Evolutionary conservation across 441 rosid species (phyloP), one percentile per base, ranked within the genome.

Genomic region (Mallotus repandus): DNA sequence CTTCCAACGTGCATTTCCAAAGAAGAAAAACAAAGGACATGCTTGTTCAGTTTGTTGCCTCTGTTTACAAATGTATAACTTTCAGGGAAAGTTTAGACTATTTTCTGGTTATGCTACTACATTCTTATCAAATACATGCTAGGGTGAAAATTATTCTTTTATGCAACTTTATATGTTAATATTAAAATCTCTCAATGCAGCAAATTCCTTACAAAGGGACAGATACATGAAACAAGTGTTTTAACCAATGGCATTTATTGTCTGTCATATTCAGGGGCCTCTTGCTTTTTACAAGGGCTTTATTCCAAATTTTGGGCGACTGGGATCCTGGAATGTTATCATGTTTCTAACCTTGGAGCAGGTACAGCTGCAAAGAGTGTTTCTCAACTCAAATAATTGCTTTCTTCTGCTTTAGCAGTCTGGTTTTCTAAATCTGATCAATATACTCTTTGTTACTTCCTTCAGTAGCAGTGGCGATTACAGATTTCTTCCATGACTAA

Each of bases 311-410:
- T 93, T 93, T 60, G 99, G 96, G 63, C 84, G 99, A 69, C 93
- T 96, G 43, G 99, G 99, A 76, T 91, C 99, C 74, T 96, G 98
- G 99, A 96, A 93, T 35, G 99, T 96, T 75, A 96, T 96, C 81
- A 93, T 93, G 99, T 96, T 96, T 80, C 89, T 93, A 78, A 96
- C 98, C 52, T 85, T 96, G 13, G 98, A 96, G 78, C 99, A 93
- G 98, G 98, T 96, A 84, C 58, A 15, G 22, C 50, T 66, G 52
- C 15, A 56, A 38, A 68, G 4, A 25, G 13, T 41, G 21, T 16
- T 65, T 71, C 19, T n/a, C 25, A 25, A 38, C 25, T 16, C 5
- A 69, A 32, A 7, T 65, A 56, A 38, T 55, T 19, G 10, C 22
- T 67, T 70, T 58, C 53, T 76, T 64, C 61, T 25, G 53, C 41